These are phyloP conservation scores for Magnaporthiopsis poae DNA, from an alignment of 2,329 filamentous ascomycete genomes.

Conservation along the genomic window DNA sequence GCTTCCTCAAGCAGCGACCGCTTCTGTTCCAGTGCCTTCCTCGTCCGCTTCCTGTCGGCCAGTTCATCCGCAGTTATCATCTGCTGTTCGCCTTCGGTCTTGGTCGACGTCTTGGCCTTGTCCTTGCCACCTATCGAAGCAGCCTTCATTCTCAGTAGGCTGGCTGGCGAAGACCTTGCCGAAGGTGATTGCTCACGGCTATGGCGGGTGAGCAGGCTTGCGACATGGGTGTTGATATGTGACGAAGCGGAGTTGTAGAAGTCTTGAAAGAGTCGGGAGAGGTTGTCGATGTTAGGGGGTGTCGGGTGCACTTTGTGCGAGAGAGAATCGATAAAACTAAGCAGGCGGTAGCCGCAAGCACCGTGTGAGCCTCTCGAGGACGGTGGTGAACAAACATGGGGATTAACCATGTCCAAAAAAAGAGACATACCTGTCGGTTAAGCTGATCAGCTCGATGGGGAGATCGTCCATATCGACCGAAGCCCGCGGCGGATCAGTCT, in stretches of 20 bases:
- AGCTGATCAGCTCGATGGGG: slow-evolving; percentile 82
- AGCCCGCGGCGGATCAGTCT: slow-evolving; percentile 35
- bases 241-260: slow-evolving; percentile 76
- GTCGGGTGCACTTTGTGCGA: slow-evolving; percentile 76
- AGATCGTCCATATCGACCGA: slow-evolving; percentile 76
- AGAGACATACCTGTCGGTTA: slow-evolving; percentile 66
- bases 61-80: slow-evolving; percentile 88
- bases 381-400: not conserved
- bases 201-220: slow-evolving; percentile 63
- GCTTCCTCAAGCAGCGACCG: slow-evolving; percentile 73
- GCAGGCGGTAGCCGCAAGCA: slow-evolving; percentile 7
- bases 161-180: slow-evolving; percentile 46
- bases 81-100: slow-evolving; percentile 52
- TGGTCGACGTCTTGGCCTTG: slow-evolving; percentile 32
- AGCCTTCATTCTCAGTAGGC: slow-evolving; percentile 46
- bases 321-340: slow-evolving; percentile 81
- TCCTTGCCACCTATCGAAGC: slow-evolving; percentile 43
- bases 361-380: not conserved
- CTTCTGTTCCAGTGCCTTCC: slow-evolving; percentile 70
- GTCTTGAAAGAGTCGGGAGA: slow-evolving; percentile 84
- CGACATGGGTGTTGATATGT: slow-evolving; percentile 80
- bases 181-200: slow-evolving; percentile 57
- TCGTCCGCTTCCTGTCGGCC: slow-evolving; percentile 65
- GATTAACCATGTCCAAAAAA: not conserved
- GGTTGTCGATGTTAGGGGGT: slow-evolving; percentile 71